Conservation (phyloP, 768 basidiomycete species). For the Suillus spraguei region DNA sequence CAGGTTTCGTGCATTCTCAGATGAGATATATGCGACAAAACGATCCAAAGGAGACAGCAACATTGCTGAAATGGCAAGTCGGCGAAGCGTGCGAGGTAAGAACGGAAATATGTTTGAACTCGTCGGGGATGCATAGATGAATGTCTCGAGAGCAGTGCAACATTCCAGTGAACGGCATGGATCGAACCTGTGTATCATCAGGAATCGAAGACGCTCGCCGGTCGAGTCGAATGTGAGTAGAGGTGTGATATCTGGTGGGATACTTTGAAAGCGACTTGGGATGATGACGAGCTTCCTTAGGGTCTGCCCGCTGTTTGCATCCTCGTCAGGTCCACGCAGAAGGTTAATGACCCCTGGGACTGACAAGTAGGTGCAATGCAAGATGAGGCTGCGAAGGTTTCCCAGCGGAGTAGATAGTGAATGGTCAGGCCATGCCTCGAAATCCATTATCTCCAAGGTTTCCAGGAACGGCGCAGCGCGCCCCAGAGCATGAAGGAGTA, state of each 20-base stretch:
- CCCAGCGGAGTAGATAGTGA: neutral
- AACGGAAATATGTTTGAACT: constrained; percentile 1
- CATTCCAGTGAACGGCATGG: neutral
- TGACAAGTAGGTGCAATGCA: constrained; percentile 6
- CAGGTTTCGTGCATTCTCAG: constrained; percentile 2
- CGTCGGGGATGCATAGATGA: neutral
- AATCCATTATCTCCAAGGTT: neutral
- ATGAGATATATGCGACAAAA: constrained; percentile 5
- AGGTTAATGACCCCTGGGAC: neutral
- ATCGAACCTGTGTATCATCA: constrained; percentile 6
- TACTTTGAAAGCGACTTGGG: neutral
- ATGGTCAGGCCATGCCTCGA: neutral
- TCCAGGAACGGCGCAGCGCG: neutral
- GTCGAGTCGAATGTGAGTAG: neutral
- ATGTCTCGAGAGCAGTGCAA: neutral
- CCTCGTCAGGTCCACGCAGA: neutral
- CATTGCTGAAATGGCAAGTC: neutral
- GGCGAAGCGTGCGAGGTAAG: neutral
- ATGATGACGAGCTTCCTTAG: neutral
- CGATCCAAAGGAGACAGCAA: neutral
- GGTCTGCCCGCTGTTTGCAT: neutral
- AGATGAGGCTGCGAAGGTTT: constrained; percentile 6
- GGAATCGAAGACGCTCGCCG: neutral
- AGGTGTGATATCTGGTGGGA: neutral
- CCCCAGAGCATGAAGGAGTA: neutral